These are phyloP conservation scores for Botrytis medusae DNA, from an alignment of 2,329 filamentous ascomycete genomes.

Conservation along the genomic window DNA sequence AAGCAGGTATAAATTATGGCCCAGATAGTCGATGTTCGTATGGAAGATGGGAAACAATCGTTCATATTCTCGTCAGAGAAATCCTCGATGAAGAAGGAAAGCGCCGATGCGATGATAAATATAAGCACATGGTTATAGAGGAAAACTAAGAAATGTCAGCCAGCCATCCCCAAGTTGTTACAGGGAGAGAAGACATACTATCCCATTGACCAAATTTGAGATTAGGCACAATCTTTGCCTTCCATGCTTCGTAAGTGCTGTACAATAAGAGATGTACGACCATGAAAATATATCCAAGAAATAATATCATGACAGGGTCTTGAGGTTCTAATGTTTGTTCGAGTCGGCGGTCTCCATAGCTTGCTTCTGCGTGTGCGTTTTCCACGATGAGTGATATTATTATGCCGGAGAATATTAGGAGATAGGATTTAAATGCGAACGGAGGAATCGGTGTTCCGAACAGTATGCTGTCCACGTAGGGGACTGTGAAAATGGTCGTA, in stretches of 20 bases:
- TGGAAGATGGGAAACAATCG: constrained; percentile 11
- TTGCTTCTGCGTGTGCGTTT: constrained; percentile 18
- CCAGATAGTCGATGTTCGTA: constrained; percentile 5
- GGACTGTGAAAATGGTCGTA: constrained; percentile 20
- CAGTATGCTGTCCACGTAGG: constrained; percentile 17
- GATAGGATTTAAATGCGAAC: constrained; percentile 15
- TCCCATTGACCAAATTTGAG: constrained; percentile 22
- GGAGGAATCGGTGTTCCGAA: constrained; percentile 12
- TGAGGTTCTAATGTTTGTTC: constrained; percentile 22
- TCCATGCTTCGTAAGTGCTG: constrained; percentile 21
- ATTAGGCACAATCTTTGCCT: constrained; percentile 12
- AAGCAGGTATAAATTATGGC: constrained; percentile 18
- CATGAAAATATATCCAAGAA: constrained; percentile 24
- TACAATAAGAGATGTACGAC: constrained; percentile 9
- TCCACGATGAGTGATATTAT: constrained; percentile 19
- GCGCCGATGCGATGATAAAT: background rate
- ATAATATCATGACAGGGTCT: constrained; percentile 20
- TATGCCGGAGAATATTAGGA: constrained; percentile 18
- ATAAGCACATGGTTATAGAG: constrained; percentile 16
- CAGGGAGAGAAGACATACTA: background rate
- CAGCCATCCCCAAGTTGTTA: background rate
- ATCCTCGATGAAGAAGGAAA: constrained; percentile 18
- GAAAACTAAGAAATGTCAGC: constrained; percentile 14
- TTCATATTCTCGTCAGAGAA: constrained; percentile 21
- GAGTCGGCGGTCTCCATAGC: constrained; percentile 19